phyloP scores from a whole-genome alignment of 2,329 filamentous ascomycete species.

The Graphium sp. region DNA sequence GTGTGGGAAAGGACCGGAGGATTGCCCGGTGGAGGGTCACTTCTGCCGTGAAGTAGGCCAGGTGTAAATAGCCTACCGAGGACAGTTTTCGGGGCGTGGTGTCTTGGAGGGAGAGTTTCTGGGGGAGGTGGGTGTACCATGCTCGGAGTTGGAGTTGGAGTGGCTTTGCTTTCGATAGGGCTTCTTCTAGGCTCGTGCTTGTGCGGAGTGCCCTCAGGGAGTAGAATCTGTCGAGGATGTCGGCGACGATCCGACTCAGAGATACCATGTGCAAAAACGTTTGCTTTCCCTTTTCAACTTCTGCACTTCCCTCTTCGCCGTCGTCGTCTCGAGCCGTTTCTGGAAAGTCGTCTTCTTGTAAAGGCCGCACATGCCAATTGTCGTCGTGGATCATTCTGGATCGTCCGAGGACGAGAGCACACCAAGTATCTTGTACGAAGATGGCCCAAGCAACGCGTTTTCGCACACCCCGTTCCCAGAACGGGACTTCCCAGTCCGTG shows the following conservation, averaged over 20 bases:
- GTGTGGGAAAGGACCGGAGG: slow-evolving; percentile 11
- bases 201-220: no score
- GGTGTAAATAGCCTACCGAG: slow-evolving; percentile 20
- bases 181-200: slow-evolving; percentile 7
- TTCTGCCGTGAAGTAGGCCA: slow-evolving; percentile 24
- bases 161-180: slow-evolving; percentile 26
- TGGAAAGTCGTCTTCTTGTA: slow-evolving; percentile 9
- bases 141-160: slow-evolving; percentile 25
- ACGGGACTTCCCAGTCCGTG: slow-evolving; percentile 32
- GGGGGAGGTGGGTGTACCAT: slow-evolving; percentile 25
- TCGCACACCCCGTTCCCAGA: slow-evolving; percentile 35
- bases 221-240: slow-evolving; percentile 3
- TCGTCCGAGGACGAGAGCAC: slow-evolving; percentile 32
- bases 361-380: slow-evolving; percentile 28
- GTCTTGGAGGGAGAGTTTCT: slow-evolving; percentile 22
- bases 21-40: slow-evolving; percentile 24
- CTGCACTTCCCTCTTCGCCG: slow-evolving; percentile 14
- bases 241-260: slow-evolving; percentile 22
- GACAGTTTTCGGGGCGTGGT: slow-evolving; percentile 18
- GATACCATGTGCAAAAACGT: slow-evolving; percentile 25
- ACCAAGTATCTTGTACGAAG: slow-evolving; percentile 41
- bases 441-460: slow-evolving; percentile 39
- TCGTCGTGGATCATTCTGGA: slow-evolving; percentile 28
- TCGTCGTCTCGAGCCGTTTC: slow-evolving; percentile 11
- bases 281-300: slow-evolving; percentile 18